Percentiles rank a stretch among this genome's conserved stretches.
Conservation (phyloP, 2,329 filamentous ascomycete genomes). For the Didymella keratinophila region DNA sequence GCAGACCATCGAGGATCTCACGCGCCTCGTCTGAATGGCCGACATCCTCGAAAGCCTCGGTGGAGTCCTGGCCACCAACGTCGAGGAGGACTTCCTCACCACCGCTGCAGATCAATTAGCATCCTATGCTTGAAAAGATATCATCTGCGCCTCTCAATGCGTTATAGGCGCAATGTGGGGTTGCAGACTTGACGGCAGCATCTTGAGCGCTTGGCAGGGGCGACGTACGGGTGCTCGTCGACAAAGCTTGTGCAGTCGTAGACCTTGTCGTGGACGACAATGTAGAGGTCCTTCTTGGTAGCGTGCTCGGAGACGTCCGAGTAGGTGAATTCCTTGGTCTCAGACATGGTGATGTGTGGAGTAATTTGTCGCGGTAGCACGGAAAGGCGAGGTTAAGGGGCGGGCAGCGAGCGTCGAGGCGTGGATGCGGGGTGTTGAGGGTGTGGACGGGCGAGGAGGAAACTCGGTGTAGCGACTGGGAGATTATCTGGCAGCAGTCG, state of each 20-base stretch:
- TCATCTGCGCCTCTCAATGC: neutral
- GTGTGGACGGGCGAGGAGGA: conserved; percentile 13
- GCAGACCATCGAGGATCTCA: conserved; percentile 76
- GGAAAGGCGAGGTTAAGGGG: conserved; percentile 5
- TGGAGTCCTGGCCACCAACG: conserved; percentile 93
- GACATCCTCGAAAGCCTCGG: conserved; percentile 98
- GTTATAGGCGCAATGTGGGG: neutral
- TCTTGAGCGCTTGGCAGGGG: conserved; percentile 3
- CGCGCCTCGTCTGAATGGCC: conserved; percentile 98
- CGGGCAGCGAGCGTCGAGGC: conserved; percentile 3
- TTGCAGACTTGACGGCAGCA: neutral
- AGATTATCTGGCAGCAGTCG: conserved; percentile 18
- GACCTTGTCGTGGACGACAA: conserved; percentile 96
- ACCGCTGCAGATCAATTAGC: conserved; percentile 66
- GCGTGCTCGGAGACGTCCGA: conserved; percentile 52
- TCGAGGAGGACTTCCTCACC: conserved; percentile 98
- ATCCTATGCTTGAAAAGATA: neutral
- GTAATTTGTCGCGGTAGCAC: conserved; percentile 7
- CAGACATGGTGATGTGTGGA: conserved; percentile 42
- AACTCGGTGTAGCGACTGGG: conserved; percentile 20
- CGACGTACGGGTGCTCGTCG: conserved; percentile 89
- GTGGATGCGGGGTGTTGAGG: conserved; percentile 7
- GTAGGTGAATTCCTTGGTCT: conserved; percentile 51
- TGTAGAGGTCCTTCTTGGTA: conserved; percentile 86
- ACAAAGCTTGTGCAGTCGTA: conserved; percentile 90